Evolutionary conservation across 148 eudicot genomes (phyloP), one percentile per base, ranked within the genome.

Genomic region (Pouteria glomerata): DNA sequence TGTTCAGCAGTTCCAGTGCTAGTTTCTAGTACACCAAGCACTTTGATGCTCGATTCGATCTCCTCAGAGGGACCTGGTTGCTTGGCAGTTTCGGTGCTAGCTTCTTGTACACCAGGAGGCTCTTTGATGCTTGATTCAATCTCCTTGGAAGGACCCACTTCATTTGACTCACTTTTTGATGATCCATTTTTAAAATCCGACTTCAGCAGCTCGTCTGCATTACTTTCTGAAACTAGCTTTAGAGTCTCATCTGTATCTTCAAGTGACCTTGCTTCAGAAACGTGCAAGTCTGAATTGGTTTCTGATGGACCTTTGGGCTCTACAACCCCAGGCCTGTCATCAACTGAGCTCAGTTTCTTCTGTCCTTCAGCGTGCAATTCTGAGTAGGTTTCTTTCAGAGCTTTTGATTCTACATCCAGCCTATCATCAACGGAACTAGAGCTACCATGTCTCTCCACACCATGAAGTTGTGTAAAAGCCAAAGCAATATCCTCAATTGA

Each of bases 11-110:
- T 55, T 23, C 31, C 52, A n/a, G 65, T 68, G 48, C 63, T 71
- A 34, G 35, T 55, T 44, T 79, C 66, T 19, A 13, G 45, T 7
- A n/a, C 42, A 73, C 63, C 45, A n/a, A 35, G 63, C 57, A 30
- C 72, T 71, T 67, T 72, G 8, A 42, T 73, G 59, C 74, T 61
- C 18, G 79, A 73, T 58, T 75, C 68, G 13, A 24, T 15, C 70
- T 62, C 47, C 33, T 58, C 59, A 15, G 68, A 56, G n/a, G n/a
- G n/a, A n/a, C n/a, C n/a, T n/a, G n/a, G n/a, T 31, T 74, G 52
- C 59, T 74, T 74, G 19, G 39, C 41, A 12, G 66, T 55, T 23
- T 24, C 52, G 18, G 65, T 68, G 48, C 63, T 71, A 34, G 35
- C 47, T 44, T 79, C 66, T 19, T 13, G 45, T 7, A n/a, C 42